Evolutionary conservation across 2,329 filamentous ascomycete species (phyloP).

Genomic region (Juglanconis juglandina): DNA sequence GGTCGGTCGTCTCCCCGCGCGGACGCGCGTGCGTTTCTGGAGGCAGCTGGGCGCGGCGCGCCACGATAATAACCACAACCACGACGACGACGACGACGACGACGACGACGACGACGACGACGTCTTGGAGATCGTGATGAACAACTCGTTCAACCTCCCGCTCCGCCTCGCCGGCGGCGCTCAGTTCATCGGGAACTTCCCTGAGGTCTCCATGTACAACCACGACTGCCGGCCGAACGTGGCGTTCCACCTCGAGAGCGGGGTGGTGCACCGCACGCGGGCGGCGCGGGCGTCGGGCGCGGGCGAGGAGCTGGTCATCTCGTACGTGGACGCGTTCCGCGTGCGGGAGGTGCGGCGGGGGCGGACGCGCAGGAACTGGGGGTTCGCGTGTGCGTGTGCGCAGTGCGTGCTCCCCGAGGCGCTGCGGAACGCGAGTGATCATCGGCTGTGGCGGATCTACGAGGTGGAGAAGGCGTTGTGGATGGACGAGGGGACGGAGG

Average conservation of each 20-base stretch:
- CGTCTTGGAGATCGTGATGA: conserved; percentile 17
- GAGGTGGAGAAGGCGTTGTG: conserved; percentile 26
- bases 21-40: conserved; percentile 12
- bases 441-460: conserved; percentile 27
- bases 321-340: conserved; percentile 38
- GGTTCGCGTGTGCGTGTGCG: conserved; percentile 37
- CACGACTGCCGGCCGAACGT: conserved; percentile 42
- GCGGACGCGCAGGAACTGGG: conserved; percentile 31
- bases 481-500: neutral
- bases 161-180: conserved; percentile 10
- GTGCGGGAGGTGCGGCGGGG: conserved; percentile 26
- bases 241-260: conserved; percentile 31
- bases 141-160: conserved; percentile 18
- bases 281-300: conserved; percentile 29
- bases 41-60: conserved; percentile 11
- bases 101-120: conserved; percentile 13
- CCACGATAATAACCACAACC: neutral
- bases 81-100: conserved; percentile 6
- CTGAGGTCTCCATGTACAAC: conserved; percentile 37
- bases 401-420: conserved; percentile 29
- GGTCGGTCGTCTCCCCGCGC: neutral
- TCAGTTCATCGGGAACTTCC: conserved; percentile 29
- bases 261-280: conserved; percentile 37
- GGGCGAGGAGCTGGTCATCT: conserved; percentile 38
- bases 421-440: conserved; percentile 28